Base-by-base conservation (phyloP, 139 green algal species). In the Chlamydomonas asymmetrica region DNA sequence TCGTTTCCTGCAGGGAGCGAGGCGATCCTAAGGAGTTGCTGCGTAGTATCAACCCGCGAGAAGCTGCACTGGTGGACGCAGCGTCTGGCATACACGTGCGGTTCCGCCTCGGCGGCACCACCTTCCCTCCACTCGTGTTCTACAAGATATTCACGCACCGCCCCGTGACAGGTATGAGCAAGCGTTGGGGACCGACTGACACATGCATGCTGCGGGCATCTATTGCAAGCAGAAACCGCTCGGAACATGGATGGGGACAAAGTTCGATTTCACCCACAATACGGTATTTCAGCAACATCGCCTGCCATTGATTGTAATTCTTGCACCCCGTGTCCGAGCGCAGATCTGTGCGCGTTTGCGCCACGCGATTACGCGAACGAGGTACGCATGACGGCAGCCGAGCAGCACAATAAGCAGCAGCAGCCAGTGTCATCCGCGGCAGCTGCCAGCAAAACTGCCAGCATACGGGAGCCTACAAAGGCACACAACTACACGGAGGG, bases 91-190 rank as follows among this genome's bases (percentile, higher is more conserved):
- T 93, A 1, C 85, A 94, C 74, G 78, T 96, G 43, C 79, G 92
- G 34, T 93, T 96, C 71, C 77, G 92, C n/a, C 75, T 96, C 35
- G 90, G 90, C 4, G 92, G 92, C 31, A 73, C 39, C 18, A 79
- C 76, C 16, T 95, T 93, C 66, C 92, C 92, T 2, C 92, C 92
- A 0, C 75, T 87, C n/a, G 74, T 96, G 27, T 88, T 91, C 43
- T 96, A 95, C 83, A 95, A 95, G 63, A 92, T 96, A 25, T 94
- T 87, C 81, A 95, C 90, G 37, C 88, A 94, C 73, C 62, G 84
- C n/a, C 82, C 83, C 29, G 82, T 94, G 79, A 87, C 59, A 77
- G 67, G 67, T 75, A 39, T n/a, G 49, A 59, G n/a, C n/a, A n/a
- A n/a, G n/a, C n/a, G n/a, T n/a, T n/a, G n/a, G n/a, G n/a, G n/a